Percentiles rank a stretch among this genome's conserved stretches.
Evolutionary conservation across 352 stramenopile species (phyloP).

Genomic region (Stramenopiles sp.): DNA sequence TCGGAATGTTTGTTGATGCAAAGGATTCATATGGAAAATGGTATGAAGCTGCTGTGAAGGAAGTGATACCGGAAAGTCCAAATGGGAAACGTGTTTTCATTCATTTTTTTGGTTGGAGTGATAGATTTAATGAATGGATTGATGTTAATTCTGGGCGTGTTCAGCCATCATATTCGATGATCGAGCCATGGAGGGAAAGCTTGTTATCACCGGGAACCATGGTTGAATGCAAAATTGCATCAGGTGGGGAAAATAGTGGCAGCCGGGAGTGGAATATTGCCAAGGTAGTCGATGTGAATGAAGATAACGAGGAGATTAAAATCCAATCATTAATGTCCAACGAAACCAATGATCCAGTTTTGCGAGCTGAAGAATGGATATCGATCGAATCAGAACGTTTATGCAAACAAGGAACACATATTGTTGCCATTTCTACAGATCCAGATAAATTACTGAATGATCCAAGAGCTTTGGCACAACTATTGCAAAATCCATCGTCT

Average conservation of each 20-base stretch:
- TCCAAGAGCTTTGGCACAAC: neutral
- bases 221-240: neutral
- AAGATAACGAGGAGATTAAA: neutral
- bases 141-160: neutral
- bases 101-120: neutral
- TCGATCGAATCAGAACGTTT: neutral
- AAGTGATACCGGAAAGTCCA: neutral
- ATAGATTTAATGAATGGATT: slow-evolving; percentile 1
- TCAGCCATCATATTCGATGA: neutral
- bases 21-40: slow-evolving; percentile 3
- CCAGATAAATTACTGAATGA: neutral
- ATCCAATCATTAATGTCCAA: neutral
- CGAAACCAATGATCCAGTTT: neutral
- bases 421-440: neutral
- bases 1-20: neutral
- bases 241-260: neutral
- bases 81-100: neutral
- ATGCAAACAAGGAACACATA: neutral
- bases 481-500: neutral
- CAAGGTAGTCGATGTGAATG: neutral
- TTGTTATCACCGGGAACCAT: neutral
- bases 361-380: neutral
- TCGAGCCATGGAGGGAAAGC: neutral
- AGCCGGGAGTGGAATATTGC: neutral
- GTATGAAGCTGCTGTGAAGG: neutral